A percentile compares a stretch with the other conserved stretches of the same genome.
phyloP scores from a whole-genome alignment of 2,329 filamentous ascomycete species.

The Exophiala dermatitidis region DNA sequence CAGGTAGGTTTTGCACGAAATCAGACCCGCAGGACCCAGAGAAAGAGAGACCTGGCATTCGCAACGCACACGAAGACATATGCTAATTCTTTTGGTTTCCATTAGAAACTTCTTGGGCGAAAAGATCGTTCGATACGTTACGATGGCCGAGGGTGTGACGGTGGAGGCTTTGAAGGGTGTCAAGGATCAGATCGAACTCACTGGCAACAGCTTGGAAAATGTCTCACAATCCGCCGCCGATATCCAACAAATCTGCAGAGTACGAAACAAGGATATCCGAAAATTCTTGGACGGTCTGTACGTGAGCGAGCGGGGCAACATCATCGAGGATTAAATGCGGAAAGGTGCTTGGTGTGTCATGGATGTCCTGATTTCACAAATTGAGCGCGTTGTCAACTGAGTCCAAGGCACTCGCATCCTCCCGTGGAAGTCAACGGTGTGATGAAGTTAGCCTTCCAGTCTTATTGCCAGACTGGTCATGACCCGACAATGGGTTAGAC shows the following conservation, averaged over 20 bases:
- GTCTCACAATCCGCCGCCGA: constrained; percentile 98
- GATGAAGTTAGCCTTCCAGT: not conserved
- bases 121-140: constrained; percentile 93
- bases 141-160: constrained; percentile 83
- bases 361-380: not conserved
- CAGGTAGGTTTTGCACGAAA: constrained; percentile 56
- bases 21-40: constrained; percentile 23
- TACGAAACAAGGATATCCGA: constrained; percentile 99
- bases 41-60: not conserved
- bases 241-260: constrained; percentile 99
- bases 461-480: not conserved
- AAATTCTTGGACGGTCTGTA: constrained; percentile 99
- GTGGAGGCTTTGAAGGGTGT: constrained; percentile 82
- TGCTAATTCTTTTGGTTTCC: constrained; percentile 6
- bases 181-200: constrained; percentile 95
- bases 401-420: not conserved
- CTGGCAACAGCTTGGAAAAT: constrained; percentile 90
- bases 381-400: not conserved
- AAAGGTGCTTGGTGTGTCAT: not conserved
- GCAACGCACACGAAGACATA: not conserved
- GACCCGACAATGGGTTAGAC: constrained; percentile 2
- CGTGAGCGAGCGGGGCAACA: constrained; percentile 97
- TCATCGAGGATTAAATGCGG: constrained; percentile 53
- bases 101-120: constrained; percentile 95
- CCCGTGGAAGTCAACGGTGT: not conserved